These are phyloP conservation scores for Penicillium sp. DNA, from an alignment of 2,329 filamentous ascomycete species.

Conservation along the genomic window DNA sequence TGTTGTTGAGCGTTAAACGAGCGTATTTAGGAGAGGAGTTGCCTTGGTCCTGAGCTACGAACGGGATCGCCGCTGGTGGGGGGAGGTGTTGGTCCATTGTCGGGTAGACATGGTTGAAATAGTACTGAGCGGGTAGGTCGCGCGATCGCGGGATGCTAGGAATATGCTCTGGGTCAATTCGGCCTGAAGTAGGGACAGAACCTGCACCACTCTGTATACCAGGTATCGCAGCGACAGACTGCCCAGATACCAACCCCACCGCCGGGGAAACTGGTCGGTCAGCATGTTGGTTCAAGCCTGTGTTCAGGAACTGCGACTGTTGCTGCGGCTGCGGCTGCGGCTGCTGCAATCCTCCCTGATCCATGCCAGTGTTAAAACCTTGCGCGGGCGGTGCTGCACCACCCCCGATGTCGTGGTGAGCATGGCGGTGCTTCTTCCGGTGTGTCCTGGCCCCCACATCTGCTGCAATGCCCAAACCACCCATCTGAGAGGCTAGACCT, in stretches of 20 bases:
- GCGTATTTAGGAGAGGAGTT: slow-evolving; percentile 95
- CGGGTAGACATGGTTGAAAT: slow-evolving; percentile 82
- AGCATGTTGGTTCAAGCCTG: slow-evolving; percentile 43
- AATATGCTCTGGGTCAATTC: slow-evolving; percentile 86
- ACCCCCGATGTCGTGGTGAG: slow-evolving; percentile 77
- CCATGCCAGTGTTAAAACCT: slow-evolving; percentile 68
- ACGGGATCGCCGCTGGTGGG: slow-evolving; percentile 82
- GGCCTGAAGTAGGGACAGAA: slow-evolving; percentile 64
- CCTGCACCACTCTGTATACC: slow-evolving; percentile 47
- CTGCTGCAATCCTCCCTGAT: slow-evolving; percentile 55
- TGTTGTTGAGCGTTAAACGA: slow-evolving; percentile 87
- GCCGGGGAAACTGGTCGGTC: slow-evolving; percentile 30
- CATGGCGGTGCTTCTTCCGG: slow-evolving; percentile 94
- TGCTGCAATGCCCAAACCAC: slow-evolving; percentile 65
- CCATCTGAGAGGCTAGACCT: slow-evolving; percentile 65
- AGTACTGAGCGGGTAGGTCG: slow-evolving; percentile 78
- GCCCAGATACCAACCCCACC: slow-evolving; percentile 23
- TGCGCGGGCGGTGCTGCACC: slow-evolving; percentile 55
- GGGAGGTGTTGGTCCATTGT: slow-evolving; percentile 94
- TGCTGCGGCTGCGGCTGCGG: slow-evolving; percentile 49
- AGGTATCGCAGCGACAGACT: slow-evolving; percentile 25
- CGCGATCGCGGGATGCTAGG: slow-evolving; percentile 85
- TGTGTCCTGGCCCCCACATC: slow-evolving; percentile 47
- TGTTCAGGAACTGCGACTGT: slow-evolving; percentile 60
- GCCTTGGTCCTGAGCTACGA: slow-evolving; percentile 92